phyloP scores from a whole-genome alignment of 495 filamentous ascomycete species.

The Penicillium desertorum region DNA sequence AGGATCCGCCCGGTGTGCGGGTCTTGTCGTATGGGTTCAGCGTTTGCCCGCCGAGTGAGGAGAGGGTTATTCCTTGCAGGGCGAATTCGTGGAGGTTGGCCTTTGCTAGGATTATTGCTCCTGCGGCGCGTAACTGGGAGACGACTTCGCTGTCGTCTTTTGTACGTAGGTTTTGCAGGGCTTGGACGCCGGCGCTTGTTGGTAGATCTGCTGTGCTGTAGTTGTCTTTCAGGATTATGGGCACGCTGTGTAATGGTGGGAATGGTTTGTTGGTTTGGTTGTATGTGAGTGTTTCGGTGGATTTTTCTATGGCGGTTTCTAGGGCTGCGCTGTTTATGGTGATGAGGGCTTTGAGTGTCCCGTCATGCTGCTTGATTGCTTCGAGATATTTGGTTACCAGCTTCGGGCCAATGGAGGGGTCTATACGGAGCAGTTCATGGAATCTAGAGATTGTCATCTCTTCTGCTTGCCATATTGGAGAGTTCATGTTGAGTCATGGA shows the following conservation, averaged over 20 bases:
- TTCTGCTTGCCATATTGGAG: constrained; percentile 1
- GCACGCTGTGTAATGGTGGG: constrained; percentile 48
- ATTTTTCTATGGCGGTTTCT: constrained; percentile 44
- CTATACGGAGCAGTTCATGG: constrained; percentile 51
- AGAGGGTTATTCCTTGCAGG: constrained; percentile 60
- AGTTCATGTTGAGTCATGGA: background rate
- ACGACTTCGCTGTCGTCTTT: constrained; percentile 46
- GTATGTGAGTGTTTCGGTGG: constrained; percentile 46
- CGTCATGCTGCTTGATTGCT: constrained; percentile 56
- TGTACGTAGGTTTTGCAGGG: constrained; percentile 46
- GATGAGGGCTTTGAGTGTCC: constrained; percentile 56
- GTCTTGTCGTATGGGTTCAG: constrained; percentile 61
- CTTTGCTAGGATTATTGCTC: constrained; percentile 66
- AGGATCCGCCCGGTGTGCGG: constrained; percentile 63
- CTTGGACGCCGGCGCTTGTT: constrained; percentile 55
- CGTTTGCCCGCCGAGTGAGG: constrained; percentile 60
- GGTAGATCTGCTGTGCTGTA: constrained; percentile 52
- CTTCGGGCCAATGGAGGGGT: constrained; percentile 48
- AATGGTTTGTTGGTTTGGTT: constrained; percentile 10
- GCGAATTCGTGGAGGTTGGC: constrained; percentile 66
- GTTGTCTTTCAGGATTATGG: constrained; percentile 64
- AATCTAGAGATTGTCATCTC: constrained; percentile 57
- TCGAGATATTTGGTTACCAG: constrained; percentile 55
- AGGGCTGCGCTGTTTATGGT: constrained; percentile 52
- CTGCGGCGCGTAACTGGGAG: constrained; percentile 45